A percentile compares a stretch with the other conserved stretches of the same genome.
phyloP scores from a whole-genome alignment of 2,329 filamentous ascomycete species.

The Penicillium sp. region DNA sequence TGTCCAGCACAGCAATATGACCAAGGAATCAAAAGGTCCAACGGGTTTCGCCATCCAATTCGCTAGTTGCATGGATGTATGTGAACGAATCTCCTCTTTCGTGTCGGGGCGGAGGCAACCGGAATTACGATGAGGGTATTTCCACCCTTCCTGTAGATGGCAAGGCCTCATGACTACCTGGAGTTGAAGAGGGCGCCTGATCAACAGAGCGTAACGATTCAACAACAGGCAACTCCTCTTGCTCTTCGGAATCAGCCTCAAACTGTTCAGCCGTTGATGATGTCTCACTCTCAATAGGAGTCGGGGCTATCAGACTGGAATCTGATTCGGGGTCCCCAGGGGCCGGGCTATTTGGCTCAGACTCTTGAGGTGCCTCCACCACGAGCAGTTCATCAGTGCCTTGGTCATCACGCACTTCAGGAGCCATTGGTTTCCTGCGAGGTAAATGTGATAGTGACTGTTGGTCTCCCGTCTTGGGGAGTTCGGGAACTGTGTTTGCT shows the following conservation, averaged over 20 bases:
- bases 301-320: conserved; percentile 5
- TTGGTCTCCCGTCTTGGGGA: conserved; percentile 31
- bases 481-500: conserved; percentile 41
- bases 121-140: conserved; percentile 10
- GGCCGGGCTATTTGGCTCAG: conserved; percentile 47
- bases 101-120: not conserved
- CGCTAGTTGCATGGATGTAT: conserved; percentile 1
- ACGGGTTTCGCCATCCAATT: not conserved
- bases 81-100: not conserved
- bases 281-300: conserved; percentile 8
- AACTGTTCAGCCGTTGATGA: conserved; percentile 4
- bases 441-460: conserved; percentile 53
- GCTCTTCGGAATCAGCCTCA: not conserved
- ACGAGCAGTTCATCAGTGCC: conserved; percentile 58
- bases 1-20: not conserved
- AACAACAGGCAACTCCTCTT: conserved; percentile 8
- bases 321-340: conserved; percentile 24
- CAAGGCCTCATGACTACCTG: not conserved
- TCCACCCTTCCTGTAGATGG: conserved; percentile 1
- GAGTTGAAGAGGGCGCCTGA: conserved; percentile 6
- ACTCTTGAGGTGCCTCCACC: conserved; percentile 65
- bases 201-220: conserved; percentile 8
- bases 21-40: not conserved
- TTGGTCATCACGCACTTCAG: conserved; percentile 34
- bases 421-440: conserved; percentile 42